These are phyloP conservation scores for Paxillus involutus DNA, from an alignment of 768 basidiomycete species.

Conservation along the genomic window DNA sequence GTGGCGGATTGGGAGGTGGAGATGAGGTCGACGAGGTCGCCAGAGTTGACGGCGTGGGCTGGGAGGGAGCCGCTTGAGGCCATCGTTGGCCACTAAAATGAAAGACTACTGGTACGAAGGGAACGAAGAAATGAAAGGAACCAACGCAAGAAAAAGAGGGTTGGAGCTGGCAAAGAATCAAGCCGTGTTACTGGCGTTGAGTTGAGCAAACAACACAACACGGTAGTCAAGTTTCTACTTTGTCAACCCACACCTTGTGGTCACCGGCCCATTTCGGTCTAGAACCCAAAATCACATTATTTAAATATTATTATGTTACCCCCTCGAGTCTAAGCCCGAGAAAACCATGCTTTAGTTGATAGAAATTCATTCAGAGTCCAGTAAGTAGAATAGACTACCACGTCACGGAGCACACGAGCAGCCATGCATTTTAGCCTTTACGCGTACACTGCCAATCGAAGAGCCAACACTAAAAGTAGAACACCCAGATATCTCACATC, in stretches of 20 bases:
- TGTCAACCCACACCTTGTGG: neutral
- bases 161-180: constrained; percentile 2
- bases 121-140: constrained; percentile 1
- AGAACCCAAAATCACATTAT: neutral
- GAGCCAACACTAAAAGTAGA: constrained; percentile 12
- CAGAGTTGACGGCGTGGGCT: constrained; percentile 62
- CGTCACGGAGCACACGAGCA: neutral
- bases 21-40: constrained; percentile 77
- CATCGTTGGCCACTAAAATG: constrained; percentile 28
- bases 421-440: constrained; percentile 2
- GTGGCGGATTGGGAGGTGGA: constrained; percentile 69
- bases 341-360: too few relatives aligned
- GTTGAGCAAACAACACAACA: constrained; percentile 11
- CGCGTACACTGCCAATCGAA: constrained; percentile 1
- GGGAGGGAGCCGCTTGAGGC: constrained; percentile 38
- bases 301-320: too few relatives aligned
- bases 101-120: constrained; percentile 12
- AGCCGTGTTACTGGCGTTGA: neutral
- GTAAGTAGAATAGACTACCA: too few relatives aligned
- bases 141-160: neutral
- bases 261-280: constrained; percentile 2
- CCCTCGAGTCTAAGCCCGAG: too few relatives aligned
- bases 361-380: too few relatives aligned
- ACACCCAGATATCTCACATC: neutral
- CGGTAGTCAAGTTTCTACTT: neutral